These are phyloP conservation scores for Breynia disticha DNA, from an alignment of 441 rosid species.

Conservation along the genomic window DNA sequence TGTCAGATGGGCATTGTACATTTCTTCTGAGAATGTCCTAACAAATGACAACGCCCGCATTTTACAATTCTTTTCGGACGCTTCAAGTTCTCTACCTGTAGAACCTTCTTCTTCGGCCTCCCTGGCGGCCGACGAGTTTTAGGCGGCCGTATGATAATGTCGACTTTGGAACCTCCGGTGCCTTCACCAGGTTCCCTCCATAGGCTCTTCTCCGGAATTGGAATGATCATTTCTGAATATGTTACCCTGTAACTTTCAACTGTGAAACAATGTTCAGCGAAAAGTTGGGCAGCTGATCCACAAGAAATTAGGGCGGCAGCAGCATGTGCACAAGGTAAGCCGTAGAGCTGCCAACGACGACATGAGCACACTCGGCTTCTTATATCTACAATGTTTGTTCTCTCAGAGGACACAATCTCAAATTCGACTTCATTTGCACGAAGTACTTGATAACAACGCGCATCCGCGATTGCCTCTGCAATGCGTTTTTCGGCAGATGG, in stretches of 20 bases:
- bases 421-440: slow-evolving; percentile 93
- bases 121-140: slow-evolving; percentile 87
- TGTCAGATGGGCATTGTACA: slow-evolving; percentile 72
- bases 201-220: slow-evolving; percentile 51
- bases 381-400: slow-evolving; percentile 87
- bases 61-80: slow-evolving; percentile 85
- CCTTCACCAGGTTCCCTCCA: slow-evolving; percentile 73
- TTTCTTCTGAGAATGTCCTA: slow-evolving; percentile 98
- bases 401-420: slow-evolving; percentile 86
- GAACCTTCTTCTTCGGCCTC: slow-evolving; percentile 81
- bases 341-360: slow-evolving; percentile 87
- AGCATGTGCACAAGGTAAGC: slow-evolving; percentile 87
- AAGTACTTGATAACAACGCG: slow-evolving; percentile 85
- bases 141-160: slow-evolving; percentile 55
- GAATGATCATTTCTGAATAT: slow-evolving; percentile 60
- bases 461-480: slow-evolving; percentile 69
- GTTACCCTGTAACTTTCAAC: slow-evolving; percentile 62
- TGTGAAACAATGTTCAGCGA: slow-evolving; percentile 79
- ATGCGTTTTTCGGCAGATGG: slow-evolving; percentile 85
- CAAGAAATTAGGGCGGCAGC: slow-evolving; percentile 93
- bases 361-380: slow-evolving; percentile 74
- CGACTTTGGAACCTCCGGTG: slow-evolving; percentile 46
- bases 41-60: slow-evolving; percentile 88
- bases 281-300: slow-evolving; percentile 62
- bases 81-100: slow-evolving; percentile 73